Evolutionary conservation across 225 moss, liverwort and hornwort species (phyloP), one percentile per base, ranked within the genome.

Genomic region (Physcomitrellopsis africana): DNA sequence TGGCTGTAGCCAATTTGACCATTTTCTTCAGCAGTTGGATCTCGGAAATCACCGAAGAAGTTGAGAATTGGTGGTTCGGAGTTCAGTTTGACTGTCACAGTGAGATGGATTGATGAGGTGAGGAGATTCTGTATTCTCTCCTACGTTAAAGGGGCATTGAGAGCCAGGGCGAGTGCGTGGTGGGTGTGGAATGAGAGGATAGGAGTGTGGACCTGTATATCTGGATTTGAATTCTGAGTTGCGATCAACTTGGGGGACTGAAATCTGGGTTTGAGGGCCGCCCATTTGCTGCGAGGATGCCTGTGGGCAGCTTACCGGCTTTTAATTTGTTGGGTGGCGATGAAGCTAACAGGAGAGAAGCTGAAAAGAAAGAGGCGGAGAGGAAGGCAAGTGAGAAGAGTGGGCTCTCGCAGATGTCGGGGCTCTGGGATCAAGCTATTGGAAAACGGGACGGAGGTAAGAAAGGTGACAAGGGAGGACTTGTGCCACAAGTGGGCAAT

Each of bases 341-440:
- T 42, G 77, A 72, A 15, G 77, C 60, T 13, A 44, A 77, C 48
- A 65, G 18, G 68, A 43, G 69, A 19, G 80, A 80, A 29, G 53
- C 73, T 20, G 77, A 80, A 37, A 45, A 46, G 68, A 54, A 61
- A 19, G 72, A 83, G 24, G 70, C 52, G 3, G 68, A 64, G 71
- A 63, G 48, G 63, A 62, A 66, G 63, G 72, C 22, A 11, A 59
- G 32, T 11, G 68, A 75, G 67, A 78, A 72, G 41, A 69, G 61
- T 16, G 75, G 65, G 20, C 54, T 79, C 43, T 63, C 69, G 8
- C 81, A 82, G 18, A 71, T 85, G 60, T 49, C 85, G 15, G 82
- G 68, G 20, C 77, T 88, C 44, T 88, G 87, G 87, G 80, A 85
- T 63, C 77, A 80, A 27, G 54, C 82, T 24, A 80, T 67, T 9